Evolutionary conservation across 1,139 yeast species (phyloP), one percentile per base, ranked within the genome.

Genomic region (Geotrichum reessii): DNA sequence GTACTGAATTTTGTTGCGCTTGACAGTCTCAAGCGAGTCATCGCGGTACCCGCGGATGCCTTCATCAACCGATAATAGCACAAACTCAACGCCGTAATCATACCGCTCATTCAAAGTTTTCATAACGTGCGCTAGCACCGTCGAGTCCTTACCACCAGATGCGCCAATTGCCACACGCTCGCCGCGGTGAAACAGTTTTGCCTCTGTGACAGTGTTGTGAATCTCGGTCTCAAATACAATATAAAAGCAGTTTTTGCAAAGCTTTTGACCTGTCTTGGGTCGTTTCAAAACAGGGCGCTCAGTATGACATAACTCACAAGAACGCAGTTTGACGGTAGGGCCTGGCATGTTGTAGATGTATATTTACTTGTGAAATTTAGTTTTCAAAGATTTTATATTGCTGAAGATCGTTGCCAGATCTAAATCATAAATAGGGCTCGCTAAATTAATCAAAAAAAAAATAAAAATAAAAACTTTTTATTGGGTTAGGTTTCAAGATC

Each of bases 41-140:
- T 95, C 99, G 70, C 99, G 78, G 73, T 95, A 95, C 2, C 99
- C 99, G 59, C 87, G 86, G 66, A 95, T 95, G 21, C 99, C 99
- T 73, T 95, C 99, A 71, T 95, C 99, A 47, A 95, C 86, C 63
- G 96, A 87, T 52, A 95, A 76, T 48, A 95, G 76, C 1, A 88
- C 92, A 61, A 95, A 81, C 44, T 87, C 79, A 21, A 95, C 80
- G 0, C 97, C 97, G 71, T 95, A 95, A 67, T 87, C 76, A 73
- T 93, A 83, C 60, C 97, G 76, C 68, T 91, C 97, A 70, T 95
- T 95, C 62, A 95, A 75, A 0, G 93, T 82, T 69, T 91, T 93
- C 74, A 95, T 75, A 1, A 95, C 82, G 53, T 93, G 84, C 0
- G 99, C 99, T 44, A 95, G 74, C 0, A 95, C 99, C 0, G 99